phyloP scores from a whole-genome alignment of 2,329 filamentous ascomycete genomes.

The Didymella glomerata region DNA sequence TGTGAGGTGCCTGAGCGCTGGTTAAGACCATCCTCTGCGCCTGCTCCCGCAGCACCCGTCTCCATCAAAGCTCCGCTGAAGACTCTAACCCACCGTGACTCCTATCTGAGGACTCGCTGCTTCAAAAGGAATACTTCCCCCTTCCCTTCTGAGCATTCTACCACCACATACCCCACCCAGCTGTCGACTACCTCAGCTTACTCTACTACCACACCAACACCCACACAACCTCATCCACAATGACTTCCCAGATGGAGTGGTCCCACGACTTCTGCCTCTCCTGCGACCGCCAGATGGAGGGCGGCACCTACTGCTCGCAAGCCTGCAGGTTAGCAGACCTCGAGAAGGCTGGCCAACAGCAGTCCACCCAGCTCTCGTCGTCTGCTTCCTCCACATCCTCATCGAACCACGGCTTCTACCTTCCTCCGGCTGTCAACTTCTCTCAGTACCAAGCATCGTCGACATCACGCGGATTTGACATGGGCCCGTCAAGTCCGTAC shows the following conservation, averaged over 20 bases:
- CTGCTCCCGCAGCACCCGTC: constrained; percentile 34
- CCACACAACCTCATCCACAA: constrained; percentile 24
- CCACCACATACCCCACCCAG: constrained; percentile 10
- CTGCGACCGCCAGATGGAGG: constrained; percentile 85
- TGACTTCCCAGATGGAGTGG: constrained; percentile 67
- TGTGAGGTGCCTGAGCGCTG: constrained; percentile 36
- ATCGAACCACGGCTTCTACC: constrained; percentile 66
- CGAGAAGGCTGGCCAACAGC: constrained; percentile 67
- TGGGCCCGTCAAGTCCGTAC: constrained; percentile 57
- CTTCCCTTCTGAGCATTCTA: constrained; percentile 6
- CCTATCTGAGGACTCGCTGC: constrained; percentile 21
- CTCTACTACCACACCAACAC: constrained; percentile 11
- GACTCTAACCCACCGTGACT: constrained; percentile 32
- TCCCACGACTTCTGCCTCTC: constrained; percentile 91
- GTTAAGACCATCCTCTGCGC: constrained; percentile 40
- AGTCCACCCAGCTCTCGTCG: constrained; percentile 58
- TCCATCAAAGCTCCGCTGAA: constrained; percentile 38
- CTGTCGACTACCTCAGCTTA: constrained; percentile 14
- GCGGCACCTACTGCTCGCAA: constrained; percentile 89
- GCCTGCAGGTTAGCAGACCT: constrained; percentile 87
- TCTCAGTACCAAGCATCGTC: constrained; percentile 68
- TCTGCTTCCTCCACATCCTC: constrained; percentile 63
- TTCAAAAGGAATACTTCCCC: constrained; percentile 14
- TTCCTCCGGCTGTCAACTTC: constrained; percentile 80
- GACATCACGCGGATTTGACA: constrained; percentile 49